Evolutionary conservation across 306 rosid species (phyloP).

Genomic region (Boehmeria nivea): DNA sequence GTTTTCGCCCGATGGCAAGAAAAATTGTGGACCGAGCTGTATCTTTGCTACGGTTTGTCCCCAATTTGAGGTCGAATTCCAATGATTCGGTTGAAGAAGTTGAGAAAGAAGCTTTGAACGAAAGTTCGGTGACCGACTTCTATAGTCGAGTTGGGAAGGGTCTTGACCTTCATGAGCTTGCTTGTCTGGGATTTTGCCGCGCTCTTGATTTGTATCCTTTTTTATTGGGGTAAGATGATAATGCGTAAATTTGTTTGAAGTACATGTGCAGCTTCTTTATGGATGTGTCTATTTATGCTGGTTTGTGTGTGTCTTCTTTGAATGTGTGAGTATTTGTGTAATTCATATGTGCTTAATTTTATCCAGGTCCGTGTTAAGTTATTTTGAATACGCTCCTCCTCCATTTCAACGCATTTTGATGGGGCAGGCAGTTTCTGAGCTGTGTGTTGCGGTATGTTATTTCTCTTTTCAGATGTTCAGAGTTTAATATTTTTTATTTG

Average conservation of each 20-base stretch:
- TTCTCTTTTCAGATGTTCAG: not conserved
- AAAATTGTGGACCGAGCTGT: constrained; percentile 52
- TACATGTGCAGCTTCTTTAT: too few relatives aligned
- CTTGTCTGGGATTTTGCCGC: constrained; percentile 76
- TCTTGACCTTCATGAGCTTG: constrained; percentile 83
- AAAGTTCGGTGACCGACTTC: constrained; percentile 47
- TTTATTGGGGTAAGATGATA: constrained; percentile 51
- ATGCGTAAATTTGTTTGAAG: not conserved
- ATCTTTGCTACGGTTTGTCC: constrained; percentile 48
- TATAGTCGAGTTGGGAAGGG: constrained; percentile 47
- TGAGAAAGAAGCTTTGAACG: constrained; percentile 28
- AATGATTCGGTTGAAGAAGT: constrained; percentile 15
- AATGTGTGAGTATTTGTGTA: not conserved
- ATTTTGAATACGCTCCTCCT: constrained; percentile 72
- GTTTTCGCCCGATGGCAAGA: constrained; percentile 55
- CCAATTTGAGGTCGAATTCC: constrained; percentile 52
- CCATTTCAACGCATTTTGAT: constrained; percentile 63
- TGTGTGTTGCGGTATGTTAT: constrained; percentile 37
- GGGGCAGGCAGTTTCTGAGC: constrained; percentile 21
- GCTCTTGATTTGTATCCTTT: constrained; percentile 60
- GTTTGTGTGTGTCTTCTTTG: not conserved
- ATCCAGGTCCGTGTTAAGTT: constrained; percentile 60
- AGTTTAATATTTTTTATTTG: too few relatives aligned
- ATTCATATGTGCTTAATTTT: constrained; percentile 10
- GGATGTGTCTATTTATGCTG: not conserved